Base-by-base conservation (phyloP, 495 filamentous ascomycete genomes). In the Penicillium tannophilum region DNA sequence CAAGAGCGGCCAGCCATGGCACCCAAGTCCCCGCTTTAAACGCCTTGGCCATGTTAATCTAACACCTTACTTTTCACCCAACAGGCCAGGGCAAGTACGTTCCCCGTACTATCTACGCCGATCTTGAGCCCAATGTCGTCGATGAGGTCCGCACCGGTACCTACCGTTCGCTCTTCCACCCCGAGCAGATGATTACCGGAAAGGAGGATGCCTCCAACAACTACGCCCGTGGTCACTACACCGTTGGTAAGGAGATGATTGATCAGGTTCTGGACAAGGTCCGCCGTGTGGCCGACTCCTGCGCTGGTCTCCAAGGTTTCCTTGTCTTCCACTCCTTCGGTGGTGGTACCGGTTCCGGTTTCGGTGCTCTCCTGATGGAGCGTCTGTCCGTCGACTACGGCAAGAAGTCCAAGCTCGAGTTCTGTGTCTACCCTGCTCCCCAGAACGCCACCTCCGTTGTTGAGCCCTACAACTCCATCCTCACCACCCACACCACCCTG, bases 141-240 rank as follows among this genome's bases (percentile, higher is more conserved):
- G 94, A 98, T 76, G 95, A 98, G 84, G 95, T 98, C 78, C 92
- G 94, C 80, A 96, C 93, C 63, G 93, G 93, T 78, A 83, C 90
- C 77, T 98, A 98, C 84, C 90, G 93, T 67, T 86, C 82, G 71
- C 89, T 98, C 62, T 97, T 97, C 88, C 93, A 98, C 83, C 93
- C 93, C 46, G 93, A 98, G 79, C 87, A 93, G 79, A 94, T 98
- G 93, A 97, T 98, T 75, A 97, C 91, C 63, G 93, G 93, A 79
- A 97, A 97, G 86, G 93, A 98, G 84, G 93, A 98, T 86, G 93
- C 93, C 56, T 97, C 93, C 51, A 98, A 98, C 87, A 98, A 98
- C 86, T 98, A 97, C 74, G 93, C 93, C 59, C 91, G 93, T 81
- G 93, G 93, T 68, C 93, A 98, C 82, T 98, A 98, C 84, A 98